Evolutionary conservation across 805 yeast species (phyloP).

Genomic region (Suhomyces emberorum): DNA sequence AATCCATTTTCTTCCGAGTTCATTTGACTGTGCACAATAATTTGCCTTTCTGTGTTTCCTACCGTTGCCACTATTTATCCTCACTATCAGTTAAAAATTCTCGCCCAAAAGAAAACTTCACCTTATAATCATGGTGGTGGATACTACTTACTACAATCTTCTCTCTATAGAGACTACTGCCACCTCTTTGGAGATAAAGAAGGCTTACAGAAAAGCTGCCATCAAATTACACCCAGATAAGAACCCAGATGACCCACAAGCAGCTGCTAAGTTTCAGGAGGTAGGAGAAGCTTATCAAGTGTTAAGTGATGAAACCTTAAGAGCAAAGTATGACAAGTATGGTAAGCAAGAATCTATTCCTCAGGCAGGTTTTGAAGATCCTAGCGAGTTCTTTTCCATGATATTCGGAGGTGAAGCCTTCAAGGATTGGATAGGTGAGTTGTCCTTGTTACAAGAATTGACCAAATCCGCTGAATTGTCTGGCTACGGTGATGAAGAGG

Average conservation of each 20-base stretch:
- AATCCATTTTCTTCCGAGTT: too few species aligned
- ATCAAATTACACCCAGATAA: constrained; percentile 44
- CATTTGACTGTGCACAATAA: too few species aligned
- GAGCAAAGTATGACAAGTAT: constrained; percentile 67
- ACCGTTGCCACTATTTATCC: too few species aligned
- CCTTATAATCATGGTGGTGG: constrained; percentile 36
- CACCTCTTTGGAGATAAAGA: constrained; percentile 42
- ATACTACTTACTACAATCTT: constrained; percentile 41
- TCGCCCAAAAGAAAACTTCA: too few species aligned
- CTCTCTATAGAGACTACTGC: constrained; percentile 33
- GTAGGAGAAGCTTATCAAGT: constrained; percentile 76
- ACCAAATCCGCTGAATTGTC: constrained; percentile 41
- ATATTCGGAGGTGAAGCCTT: constrained; percentile 92
- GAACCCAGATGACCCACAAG: constrained; percentile 44
- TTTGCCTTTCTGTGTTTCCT: too few species aligned
- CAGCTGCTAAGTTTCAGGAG: constrained; percentile 44
- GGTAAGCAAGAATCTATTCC: constrained; percentile 75
- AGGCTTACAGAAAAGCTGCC: constrained; percentile 45
- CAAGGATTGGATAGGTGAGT: constrained; percentile 46
- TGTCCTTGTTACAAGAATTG: constrained; percentile 46
- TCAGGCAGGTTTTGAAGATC: constrained; percentile 68
- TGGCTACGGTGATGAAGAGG: constrained; percentile 32
- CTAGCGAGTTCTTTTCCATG: constrained; percentile 59
- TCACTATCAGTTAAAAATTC: too few species aligned
- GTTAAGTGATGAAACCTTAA: constrained; percentile 58